Base-by-base conservation (phyloP, 1,139 yeast genomes). In the Geotrichum candidum region DNA sequence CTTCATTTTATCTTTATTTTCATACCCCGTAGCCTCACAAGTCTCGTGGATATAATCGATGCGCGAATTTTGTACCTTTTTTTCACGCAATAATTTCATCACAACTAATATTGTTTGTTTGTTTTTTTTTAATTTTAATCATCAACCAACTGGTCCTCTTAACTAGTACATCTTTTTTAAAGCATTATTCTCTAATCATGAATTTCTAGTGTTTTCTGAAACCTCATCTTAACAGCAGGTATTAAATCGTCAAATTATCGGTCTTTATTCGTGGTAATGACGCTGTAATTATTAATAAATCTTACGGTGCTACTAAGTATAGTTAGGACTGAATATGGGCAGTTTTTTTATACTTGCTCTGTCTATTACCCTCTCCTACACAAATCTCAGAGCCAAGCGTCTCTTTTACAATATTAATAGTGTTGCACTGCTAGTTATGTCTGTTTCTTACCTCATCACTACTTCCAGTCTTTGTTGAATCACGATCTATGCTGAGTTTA, bases 291-390 rank as follows among this genome's bases (percentile, higher is more conserved):
- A 70, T 82, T 62, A 85, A 85, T 68, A 80, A 84, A 2, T 71
- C 79, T n/a, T 58, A 70, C 10, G 73, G 71, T 2, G 22, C 33
- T 22, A 84, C 88, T 25, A 65, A 70, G 13, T 84, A 83, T 66
- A 90, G 90, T 68, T 83, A 88, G 9, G 83, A 83, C 71, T 86
- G 89, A 89, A 78, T 83, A 66, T 86, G 90, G 90, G 82, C 90
- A 0, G 87, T 78, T 23, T 84, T 68, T 72, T 83, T 1, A 56
- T 80, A 51, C 82, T 85, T 69, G 78, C 79, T n/a, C 62, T 80
- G 2, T 71, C 80, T 9, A 72, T 60, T 84, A 27, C 45, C 82
- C 69, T 77, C 78, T 75, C 77, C 58, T 73, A 75, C 54, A 52
- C 64, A 23, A 76, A 80, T 56, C 78, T 77, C 59, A 70, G 77